These are phyloP conservation scores for Phyllosticta ampelicida DNA, from an alignment of 2,329 filamentous ascomycete species.

Conservation along the genomic window DNA sequence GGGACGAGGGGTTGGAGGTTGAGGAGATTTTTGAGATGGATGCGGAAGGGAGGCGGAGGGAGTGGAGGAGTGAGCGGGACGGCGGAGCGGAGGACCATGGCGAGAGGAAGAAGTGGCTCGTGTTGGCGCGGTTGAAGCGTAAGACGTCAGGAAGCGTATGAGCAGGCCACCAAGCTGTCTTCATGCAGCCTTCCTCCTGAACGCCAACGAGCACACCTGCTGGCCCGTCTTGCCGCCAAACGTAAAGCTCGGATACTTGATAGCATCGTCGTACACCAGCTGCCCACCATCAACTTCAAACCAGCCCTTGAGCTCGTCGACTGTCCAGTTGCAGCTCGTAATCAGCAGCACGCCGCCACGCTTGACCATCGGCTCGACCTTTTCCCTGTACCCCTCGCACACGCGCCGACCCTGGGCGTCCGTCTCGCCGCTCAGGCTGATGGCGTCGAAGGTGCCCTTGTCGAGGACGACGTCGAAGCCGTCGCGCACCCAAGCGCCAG, in stretches of 20 bases:
- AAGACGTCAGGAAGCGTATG: background rate
- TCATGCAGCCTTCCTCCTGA: conserved; percentile 43
- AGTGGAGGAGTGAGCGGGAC: conserved; percentile 46
- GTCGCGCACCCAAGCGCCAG: conserved; percentile 45
- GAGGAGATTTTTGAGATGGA: conserved; percentile 61
- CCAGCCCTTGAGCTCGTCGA: conserved; percentile 72
- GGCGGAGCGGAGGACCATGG: conserved; percentile 51
- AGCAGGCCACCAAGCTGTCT: background rate
- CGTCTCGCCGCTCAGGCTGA: conserved; percentile 59
- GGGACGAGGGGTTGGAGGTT: conserved; percentile 41
- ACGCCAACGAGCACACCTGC: conserved; percentile 80
- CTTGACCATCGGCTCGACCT: conserved; percentile 58
- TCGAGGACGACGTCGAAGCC: conserved; percentile 92
- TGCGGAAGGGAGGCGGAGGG: conserved; percentile 50
- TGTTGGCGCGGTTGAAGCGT: conserved; percentile 37
- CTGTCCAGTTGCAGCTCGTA: conserved; percentile 98
- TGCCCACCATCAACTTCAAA: conserved; percentile 46
- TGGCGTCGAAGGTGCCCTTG: conserved; percentile 96
- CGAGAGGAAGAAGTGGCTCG: conserved; percentile 60
- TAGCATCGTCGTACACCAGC: conserved; percentile 53
- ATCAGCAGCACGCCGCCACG: conserved; percentile 66
- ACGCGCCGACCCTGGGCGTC: conserved; percentile 45
- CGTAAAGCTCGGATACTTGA: conserved; percentile 75
- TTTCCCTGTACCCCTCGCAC: conserved; percentile 63
- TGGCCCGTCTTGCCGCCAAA: conserved; percentile 86